Percentiles rank a stretch among this genome's conserved stretches.
Evolutionary conservation across 805 yeast species (phyloP).

Genomic region (Wickerhamomyces bisporus): DNA sequence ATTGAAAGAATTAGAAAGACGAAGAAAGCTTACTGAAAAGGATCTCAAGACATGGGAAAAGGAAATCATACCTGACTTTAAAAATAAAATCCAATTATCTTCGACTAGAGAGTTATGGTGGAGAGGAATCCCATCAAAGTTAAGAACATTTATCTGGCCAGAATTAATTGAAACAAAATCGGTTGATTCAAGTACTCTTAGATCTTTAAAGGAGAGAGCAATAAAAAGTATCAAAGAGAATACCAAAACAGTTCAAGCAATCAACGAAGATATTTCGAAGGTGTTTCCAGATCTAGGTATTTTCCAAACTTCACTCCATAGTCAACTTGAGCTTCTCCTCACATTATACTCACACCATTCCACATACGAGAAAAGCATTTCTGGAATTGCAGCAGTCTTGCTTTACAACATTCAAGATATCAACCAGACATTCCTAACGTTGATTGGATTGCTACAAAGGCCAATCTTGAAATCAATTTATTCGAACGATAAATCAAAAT

Average conservation of each 20-base stretch:
- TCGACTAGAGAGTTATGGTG: slow-evolving; percentile 52
- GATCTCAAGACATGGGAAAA: slow-evolving; percentile 38
- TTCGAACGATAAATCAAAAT: slow-evolving; percentile 22
- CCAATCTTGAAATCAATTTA: slow-evolving; percentile 30
- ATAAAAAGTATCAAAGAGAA: slow-evolving; percentile 4
- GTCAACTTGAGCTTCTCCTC: slow-evolving; percentile 30
- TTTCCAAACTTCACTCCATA: slow-evolving; percentile 31
- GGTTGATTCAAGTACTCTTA: slow-evolving; percentile 13
- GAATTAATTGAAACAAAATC: slow-evolving; percentile 33
- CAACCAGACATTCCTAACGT: slow-evolving; percentile 33
- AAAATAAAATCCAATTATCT: slow-evolving; percentile 29
- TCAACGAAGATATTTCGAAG: slow-evolving; percentile 20
- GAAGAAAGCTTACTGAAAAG: slow-evolving; percentile 29
- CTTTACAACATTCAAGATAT: slow-evolving; percentile 31
- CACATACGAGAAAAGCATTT: slow-evolving; percentile 33
- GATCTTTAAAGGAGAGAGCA: slow-evolving; percentile 3
- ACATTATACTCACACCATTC: slow-evolving; percentile 25
- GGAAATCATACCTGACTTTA: slow-evolving; percentile 33
- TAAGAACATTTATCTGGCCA: slow-evolving; percentile 49
- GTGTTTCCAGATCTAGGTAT: slow-evolving; percentile 34
- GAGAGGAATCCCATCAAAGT: slow-evolving; percentile 47
- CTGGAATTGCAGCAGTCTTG: slow-evolving; percentile 36
- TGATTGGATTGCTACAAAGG: slow-evolving; percentile 34
- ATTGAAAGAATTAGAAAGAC: slow-evolving; percentile 27
- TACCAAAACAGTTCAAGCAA: slow-evolving; percentile 5